Base-by-base conservation (phyloP, 1,284 basidiomycete genomes). In the Trichosporon sp. region DNA sequence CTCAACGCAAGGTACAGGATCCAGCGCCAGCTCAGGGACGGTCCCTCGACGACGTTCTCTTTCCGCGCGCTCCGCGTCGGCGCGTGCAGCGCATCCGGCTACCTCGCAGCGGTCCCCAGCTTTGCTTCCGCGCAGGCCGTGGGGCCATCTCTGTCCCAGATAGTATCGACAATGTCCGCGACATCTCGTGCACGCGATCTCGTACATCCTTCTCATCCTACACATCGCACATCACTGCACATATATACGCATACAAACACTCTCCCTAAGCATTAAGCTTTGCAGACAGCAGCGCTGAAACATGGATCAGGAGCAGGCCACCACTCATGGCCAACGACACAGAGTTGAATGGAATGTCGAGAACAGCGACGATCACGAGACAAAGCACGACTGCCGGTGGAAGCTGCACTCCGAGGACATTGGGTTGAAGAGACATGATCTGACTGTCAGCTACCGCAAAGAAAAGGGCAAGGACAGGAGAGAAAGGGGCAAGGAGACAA, bases 341-440 rank as follows among this genome's bases (percentile, higher is more conserved):
- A 1, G 49, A 29, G 16, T n/a, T 4, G 14, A 27, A 8, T 31
- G 49, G 49, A 10, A 69, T 14, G 23, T 73, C 71, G 11, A 37
- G 23, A 1, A 68, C 32, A 2, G 69, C 64, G 7, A 73, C 5
- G 10, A 62, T 8, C 13, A 70, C 29, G 6, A 72, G 59, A 3
- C 63, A 31, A 2, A 71, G 25, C 6, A 64, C 58, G 6, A 60
- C 34, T 8, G 49, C 9, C 9, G 59, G 36, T 2, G 66, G 52
- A 10, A 70, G 59, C 23, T 56, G 29, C 16, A 54, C 19, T 5
- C 62, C 63, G 1, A 54, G 37, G 2, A 74, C 23, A 13, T 59
- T 49, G 3, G 70, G 67, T 58, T 72, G 73, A 2, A 72, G 56
- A 2, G 71, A 70, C 31, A 70, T 21, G 10, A 72, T 65, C 70